phyloP scores from a whole-genome alignment of 192 early-diverging fungal genomes.

The Phlyctochytrium bullatum region DNA sequence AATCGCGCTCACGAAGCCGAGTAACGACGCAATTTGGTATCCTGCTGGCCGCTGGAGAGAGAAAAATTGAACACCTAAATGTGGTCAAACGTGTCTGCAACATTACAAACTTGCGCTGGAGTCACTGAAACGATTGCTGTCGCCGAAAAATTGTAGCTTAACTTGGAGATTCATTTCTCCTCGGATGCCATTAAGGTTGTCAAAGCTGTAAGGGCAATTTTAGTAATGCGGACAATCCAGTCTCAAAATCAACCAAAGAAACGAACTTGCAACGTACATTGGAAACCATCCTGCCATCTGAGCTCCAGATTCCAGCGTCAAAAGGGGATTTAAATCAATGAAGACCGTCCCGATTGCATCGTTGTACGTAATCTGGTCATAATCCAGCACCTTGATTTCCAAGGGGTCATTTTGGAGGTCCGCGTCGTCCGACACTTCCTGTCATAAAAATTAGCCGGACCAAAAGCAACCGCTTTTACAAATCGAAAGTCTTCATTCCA shows the following conservation, averaged over 20 bases:
- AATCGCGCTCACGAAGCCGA: conserved; percentile 71
- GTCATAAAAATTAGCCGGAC: not conserved
- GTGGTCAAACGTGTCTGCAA: conserved; percentile 1
- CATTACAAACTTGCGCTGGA: conserved; percentile 40
- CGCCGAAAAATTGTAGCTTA: conserved; percentile 76
- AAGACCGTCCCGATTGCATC: conserved; percentile 77
- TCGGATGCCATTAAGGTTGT: conserved; percentile 68
- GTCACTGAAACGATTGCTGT: conserved; percentile 80
- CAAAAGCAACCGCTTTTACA: conserved; percentile 21
- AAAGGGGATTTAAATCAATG: conserved; percentile 73
- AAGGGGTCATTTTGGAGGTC: conserved; percentile 81
- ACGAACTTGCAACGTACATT: conserved; percentile 56
- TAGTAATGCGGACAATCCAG: too few relatives aligned
- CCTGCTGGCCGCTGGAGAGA: conserved; percentile 54
- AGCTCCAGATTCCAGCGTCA: conserved; percentile 61
- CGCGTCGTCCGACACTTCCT: conserved; percentile 71
- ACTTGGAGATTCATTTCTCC: conserved; percentile 74
- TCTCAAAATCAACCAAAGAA: not conserved
- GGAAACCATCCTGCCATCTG: conserved; percentile 79
- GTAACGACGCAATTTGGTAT: conserved; percentile 52
- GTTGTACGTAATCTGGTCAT: conserved; percentile 68
- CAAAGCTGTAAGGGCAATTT: conserved; percentile 46
- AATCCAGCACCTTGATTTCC: conserved; percentile 73
- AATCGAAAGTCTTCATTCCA: conserved; percentile 83
- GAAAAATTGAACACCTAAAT: conserved; percentile 61